A percentile compares a stretch with the other conserved stretches of the same genome.
These are phyloP conservation scores for Chenopodium berlandieri DNA, from an alignment of 148 eudicot genomes.

Conservation along the genomic window DNA sequence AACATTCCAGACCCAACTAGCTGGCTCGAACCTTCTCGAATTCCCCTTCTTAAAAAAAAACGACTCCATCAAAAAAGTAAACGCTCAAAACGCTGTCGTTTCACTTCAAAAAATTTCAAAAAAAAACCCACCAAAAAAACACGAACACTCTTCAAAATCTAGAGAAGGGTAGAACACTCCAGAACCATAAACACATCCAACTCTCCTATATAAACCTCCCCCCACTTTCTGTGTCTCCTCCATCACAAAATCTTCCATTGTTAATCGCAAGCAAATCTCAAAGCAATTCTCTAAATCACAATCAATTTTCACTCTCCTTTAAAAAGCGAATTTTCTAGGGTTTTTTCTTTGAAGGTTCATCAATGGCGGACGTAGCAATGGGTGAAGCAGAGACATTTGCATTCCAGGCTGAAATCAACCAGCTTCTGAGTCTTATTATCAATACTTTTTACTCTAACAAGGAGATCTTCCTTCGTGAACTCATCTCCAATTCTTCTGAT, in stretches of 20 bases:
- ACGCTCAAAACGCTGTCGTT: conserved; percentile 13
- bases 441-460: conserved; percentile 93
- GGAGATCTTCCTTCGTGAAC: conserved; percentile 86
- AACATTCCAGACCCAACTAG: conserved; percentile 12
- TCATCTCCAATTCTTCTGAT: conserved; percentile 79
- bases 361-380: conserved; percentile 71
- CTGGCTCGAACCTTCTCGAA: conserved; percentile 25
- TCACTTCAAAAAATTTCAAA: neutral
- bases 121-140: conserved; percentile 14
- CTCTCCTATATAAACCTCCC: no score
- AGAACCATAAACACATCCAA: conserved; percentile 19
- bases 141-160: conserved; percentile 9
- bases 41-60: neutral
- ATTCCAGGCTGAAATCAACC: conserved; percentile 89
- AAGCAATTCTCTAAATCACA: neutral
- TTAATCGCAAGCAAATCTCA: conserved; percentile 7
- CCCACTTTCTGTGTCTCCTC: neutral
- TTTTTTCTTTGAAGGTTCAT: neutral
- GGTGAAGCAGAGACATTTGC: conserved; percentile 79
- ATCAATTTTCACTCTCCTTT: conserved; percentile 1
- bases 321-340: conserved; percentile 1
- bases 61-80: neutral
- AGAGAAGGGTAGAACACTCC: conserved; percentile 40
- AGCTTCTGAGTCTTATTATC: conserved; percentile 77
- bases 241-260: neutral